These are phyloP conservation scores for Arachis hypogaea DNA, from an alignment of 306 rosid species.

Conservation along the genomic window DNA sequence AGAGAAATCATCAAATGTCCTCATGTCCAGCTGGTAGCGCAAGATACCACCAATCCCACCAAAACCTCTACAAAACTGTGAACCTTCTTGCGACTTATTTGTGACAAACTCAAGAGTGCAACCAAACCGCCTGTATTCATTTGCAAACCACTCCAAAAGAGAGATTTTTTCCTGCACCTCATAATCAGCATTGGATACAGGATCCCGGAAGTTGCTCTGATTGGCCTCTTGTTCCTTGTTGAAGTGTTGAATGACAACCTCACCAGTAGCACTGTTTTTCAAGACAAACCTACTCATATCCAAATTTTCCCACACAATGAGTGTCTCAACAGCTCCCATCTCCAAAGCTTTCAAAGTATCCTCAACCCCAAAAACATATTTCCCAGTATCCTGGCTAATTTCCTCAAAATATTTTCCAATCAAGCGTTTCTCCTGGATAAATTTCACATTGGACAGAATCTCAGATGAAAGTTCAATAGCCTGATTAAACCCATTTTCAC, in stretches of 20 bases:
- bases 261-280: conserved; percentile 60
- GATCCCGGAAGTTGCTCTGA: conserved; percentile 72
- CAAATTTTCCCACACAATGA: conserved; percentile 92
- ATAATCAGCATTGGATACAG: conserved; percentile 49
- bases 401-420: conserved; percentile 94
- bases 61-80: conserved; percentile 92
- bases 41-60: conserved; percentile 94
- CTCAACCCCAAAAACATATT: conserved; percentile 90
- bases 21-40: conserved; percentile 94
- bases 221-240: conserved; percentile 80
- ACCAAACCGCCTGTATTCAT: conserved; percentile 78
- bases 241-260: conserved; percentile 64
- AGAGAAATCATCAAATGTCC: conserved; percentile 81
- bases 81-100: conserved; percentile 92
- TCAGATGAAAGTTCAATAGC: conserved; percentile 84
- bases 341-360: conserved; percentile 86
- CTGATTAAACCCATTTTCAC: conserved; percentile 88
- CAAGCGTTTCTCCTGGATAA: conserved; percentile 86
- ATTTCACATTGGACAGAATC: conserved; percentile 83
- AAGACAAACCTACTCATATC: conserved; percentile 74
- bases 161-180: conserved; percentile 88
- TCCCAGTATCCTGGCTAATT: conserved; percentile 94
- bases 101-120: conserved; percentile 89
- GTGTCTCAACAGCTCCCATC: conserved; percentile 91
- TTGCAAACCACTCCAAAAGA: conserved; percentile 92